A percentile compares a stretch with the other conserved stretches of the same genome.
phyloP scores from a whole-genome alignment of 2,329 filamentous ascomycete species.

The Aspergillus sergii region DNA sequence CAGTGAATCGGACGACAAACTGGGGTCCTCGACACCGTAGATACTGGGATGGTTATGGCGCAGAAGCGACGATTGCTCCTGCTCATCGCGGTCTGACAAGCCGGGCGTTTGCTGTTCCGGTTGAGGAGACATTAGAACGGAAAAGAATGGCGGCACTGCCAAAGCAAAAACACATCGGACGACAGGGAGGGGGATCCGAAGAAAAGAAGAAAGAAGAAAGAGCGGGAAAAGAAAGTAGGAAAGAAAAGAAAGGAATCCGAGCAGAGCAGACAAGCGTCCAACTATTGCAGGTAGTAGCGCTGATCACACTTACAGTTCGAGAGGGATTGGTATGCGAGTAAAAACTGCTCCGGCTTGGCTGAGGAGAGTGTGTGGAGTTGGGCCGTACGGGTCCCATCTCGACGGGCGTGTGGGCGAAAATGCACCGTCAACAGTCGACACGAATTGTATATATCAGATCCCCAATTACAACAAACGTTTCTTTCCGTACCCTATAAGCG shows the following conservation, averaged over 20 bases:
- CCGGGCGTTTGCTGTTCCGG: constrained; percentile 12
- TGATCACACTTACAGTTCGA: constrained; percentile 4
- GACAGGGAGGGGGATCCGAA: too few relatives aligned
- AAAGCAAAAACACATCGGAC: neutral
- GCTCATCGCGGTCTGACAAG: constrained; percentile 16
- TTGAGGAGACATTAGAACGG: constrained; percentile 3
- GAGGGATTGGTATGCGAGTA: constrained; percentile 8
- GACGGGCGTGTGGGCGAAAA: neutral
- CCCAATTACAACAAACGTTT: neutral
- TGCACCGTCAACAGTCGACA: neutral
- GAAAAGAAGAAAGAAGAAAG: neutral
- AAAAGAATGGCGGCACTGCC: neutral
- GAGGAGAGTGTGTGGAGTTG: constrained; percentile 4
- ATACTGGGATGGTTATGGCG: constrained; percentile 43
- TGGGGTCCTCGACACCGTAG: constrained; percentile 50
- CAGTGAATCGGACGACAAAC: constrained; percentile 40
- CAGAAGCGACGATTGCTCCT: constrained; percentile 28
- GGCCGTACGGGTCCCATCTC: constrained; percentile 5
- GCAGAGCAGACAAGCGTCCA: neutral
- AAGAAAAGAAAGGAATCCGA: neutral
- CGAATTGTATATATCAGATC: neutral
- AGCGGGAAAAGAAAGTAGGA: too few relatives aligned
- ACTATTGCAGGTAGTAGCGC: neutral
- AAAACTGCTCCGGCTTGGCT: constrained; percentile 12
- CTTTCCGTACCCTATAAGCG: neutral